A percentile compares a stretch with the other conserved stretches of the same genome.
Evolutionary conservation across 352 stramenopile genomes (phyloP).

Genomic region (Pythium brachiatum): DNA sequence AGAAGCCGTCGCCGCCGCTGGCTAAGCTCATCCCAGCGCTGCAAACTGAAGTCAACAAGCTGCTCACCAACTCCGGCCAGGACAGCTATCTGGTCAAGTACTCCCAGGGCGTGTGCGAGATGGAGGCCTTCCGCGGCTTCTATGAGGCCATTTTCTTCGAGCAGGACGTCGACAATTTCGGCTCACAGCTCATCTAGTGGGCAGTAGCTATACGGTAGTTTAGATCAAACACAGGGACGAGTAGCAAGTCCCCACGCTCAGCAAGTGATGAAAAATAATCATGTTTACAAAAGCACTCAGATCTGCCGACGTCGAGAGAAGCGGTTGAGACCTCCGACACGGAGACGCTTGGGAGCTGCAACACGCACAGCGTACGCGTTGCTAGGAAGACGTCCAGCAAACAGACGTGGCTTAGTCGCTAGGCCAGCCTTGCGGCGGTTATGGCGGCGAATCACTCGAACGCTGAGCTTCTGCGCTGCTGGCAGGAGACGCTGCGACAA

Average conservation of each 20-base stretch:
- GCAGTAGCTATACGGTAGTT: background rate
- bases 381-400: too few species aligned
- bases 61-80: slow-evolving; percentile 46
- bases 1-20: slow-evolving; percentile 58
- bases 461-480: background rate
- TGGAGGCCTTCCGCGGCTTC: slow-evolving; percentile 81
- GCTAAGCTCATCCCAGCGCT: slow-evolving; percentile 79
- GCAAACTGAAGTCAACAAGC: slow-evolving; percentile 68
- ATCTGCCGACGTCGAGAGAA: slow-evolving; percentile 10
- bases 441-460: background rate
- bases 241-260: background rate
- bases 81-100: slow-evolving; percentile 72
- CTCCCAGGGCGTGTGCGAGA: slow-evolving; percentile 70
- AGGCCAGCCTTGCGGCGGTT: background rate
- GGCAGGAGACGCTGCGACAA: slow-evolving; percentile 6
- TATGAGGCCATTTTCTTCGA: slow-evolving; percentile 85
- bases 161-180: slow-evolving; percentile 35
- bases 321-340: background rate
- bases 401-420: background rate
- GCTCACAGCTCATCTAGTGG: slow-evolving; percentile 33
- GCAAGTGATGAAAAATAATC: background rate
- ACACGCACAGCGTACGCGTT: background rate
- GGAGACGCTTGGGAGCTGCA: background rate
- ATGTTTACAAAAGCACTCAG: background rate
- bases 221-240: background rate